Evolutionary conservation across 805 yeast species (phyloP).

Genomic region (Tetrapisispora phaffii): DNA sequence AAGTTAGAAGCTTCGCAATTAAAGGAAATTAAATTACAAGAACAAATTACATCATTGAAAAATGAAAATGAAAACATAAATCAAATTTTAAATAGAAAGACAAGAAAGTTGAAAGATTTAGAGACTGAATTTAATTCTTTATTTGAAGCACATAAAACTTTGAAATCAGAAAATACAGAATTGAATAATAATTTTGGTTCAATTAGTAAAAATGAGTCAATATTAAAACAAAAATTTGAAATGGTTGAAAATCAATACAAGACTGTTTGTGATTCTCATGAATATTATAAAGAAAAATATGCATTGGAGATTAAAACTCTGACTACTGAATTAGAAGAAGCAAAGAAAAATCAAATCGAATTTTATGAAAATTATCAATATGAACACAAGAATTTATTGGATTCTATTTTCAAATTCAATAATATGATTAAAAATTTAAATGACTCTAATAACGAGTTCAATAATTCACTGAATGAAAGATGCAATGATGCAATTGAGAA

Average conservation of each 20-base stretch:
- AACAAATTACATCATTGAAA: constrained; percentile 49
- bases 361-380: not conserved
- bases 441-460: not conserved
- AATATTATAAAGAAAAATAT: constrained; percentile 18
- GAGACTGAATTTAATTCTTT: constrained; percentile 2
- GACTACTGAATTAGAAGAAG: constrained; percentile 2
- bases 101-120: constrained; percentile 56
- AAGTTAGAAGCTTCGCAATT: constrained; percentile 38
- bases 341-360: constrained; percentile 1
- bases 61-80: constrained; percentile 71
- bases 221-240: constrained; percentile 1
- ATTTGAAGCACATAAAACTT: not conserved
- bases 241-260: constrained; percentile 12
- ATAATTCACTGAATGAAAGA: not conserved
- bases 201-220: not conserved
- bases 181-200: not conserved
- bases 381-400: not conserved
- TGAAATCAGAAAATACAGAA: not conserved
- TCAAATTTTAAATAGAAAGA: constrained; percentile 59
- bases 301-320: constrained; percentile 14
- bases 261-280: constrained; percentile 19
- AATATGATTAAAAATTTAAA: not conserved
- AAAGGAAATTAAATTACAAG: constrained; percentile 39
- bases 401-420: not conserved
- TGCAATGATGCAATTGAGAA: constrained; percentile 3